phyloP scores from a whole-genome alignment of 2,329 filamentous ascomycete species.

The Nemania abortiva region DNA sequence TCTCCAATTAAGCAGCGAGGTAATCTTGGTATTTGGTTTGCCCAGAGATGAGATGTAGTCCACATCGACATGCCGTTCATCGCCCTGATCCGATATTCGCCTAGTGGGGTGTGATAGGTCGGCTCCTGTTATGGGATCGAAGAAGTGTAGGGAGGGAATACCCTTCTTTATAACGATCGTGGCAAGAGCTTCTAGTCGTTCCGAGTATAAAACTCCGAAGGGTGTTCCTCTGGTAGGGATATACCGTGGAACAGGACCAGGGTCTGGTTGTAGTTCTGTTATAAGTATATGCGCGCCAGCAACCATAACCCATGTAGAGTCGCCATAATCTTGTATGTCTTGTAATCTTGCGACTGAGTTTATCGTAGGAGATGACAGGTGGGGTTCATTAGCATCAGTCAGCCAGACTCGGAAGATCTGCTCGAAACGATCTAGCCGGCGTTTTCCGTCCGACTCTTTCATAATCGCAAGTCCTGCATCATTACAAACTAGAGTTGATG shows the following conservation, averaged over 20 bases:
- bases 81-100: slow-evolving; percentile 47
- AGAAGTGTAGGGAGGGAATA: slow-evolving; percentile 64
- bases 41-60: slow-evolving; percentile 69
- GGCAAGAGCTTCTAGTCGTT: slow-evolving; percentile 64
- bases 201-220: slow-evolving; percentile 66
- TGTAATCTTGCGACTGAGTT: slow-evolving; percentile 61
- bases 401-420: slow-evolving; percentile 63
- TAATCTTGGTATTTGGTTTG: slow-evolving; percentile 68
- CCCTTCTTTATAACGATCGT: slow-evolving; percentile 62
- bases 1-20: slow-evolving; percentile 73
- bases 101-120: slow-evolving; percentile 61
- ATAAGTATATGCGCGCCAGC: slow-evolving; percentile 64
- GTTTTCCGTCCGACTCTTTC: slow-evolving; percentile 33
- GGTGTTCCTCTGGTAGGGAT: slow-evolving; percentile 58
- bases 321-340: slow-evolving; percentile 56
- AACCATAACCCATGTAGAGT: slow-evolving; percentile 62
- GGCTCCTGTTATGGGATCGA: slow-evolving; percentile 67
- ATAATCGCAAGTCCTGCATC: slow-evolving; percentile 47
- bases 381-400: slow-evolving; percentile 62
- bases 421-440: slow-evolving; percentile 50
- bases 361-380: slow-evolving; percentile 61
- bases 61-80: slow-evolving; percentile 48
- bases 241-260: slow-evolving; percentile 51
- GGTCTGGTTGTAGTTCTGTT: slow-evolving; percentile 60
- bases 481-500: slow-evolving; percentile 58